phyloP scores from a whole-genome alignment of 352 stramenopile genomes.

The Phytophthora tentaculata region DNA sequence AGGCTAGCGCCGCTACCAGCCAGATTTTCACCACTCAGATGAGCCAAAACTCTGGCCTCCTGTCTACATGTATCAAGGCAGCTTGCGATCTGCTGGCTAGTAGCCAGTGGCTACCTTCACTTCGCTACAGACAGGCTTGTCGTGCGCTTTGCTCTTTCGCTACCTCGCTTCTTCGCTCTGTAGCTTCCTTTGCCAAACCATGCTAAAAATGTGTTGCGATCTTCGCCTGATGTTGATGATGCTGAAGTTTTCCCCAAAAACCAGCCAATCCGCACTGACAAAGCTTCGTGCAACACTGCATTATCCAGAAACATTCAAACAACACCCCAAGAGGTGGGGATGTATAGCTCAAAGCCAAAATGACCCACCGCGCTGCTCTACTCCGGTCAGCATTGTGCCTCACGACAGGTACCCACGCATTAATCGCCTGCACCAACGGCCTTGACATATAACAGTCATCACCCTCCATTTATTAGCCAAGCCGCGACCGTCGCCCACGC shows the following conservation, averaged over 20 bases:
- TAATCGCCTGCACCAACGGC: conserved; percentile 4
- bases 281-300: conserved; percentile 6
- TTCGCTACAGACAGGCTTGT: background rate
- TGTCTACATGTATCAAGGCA: background rate
- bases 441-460: background rate
- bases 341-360: conserved; percentile 6
- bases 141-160: background rate
- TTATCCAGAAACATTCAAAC: conserved; percentile 11
- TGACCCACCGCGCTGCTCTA: conserved; percentile 61
- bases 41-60: background rate
- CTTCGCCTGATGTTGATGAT: no score
- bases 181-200: no score
- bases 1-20: no score
- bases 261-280: conserved; percentile 11
- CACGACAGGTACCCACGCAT: conserved; percentile 56
- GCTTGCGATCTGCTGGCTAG: background rate
- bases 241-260: conserved; percentile 18
- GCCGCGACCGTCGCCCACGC: conserved; percentile 73
- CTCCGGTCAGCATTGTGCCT: conserved; percentile 80
- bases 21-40: background rate
- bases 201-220: no score
- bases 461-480: conserved; percentile 45
- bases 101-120: conserved; percentile 1
- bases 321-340: background rate
- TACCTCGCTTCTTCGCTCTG: no score